Evolutionary conservation across 225 moss, liverwort and hornwort species (phyloP).

Genomic region (Bryoerythrophyllum caledonicum): DNA sequence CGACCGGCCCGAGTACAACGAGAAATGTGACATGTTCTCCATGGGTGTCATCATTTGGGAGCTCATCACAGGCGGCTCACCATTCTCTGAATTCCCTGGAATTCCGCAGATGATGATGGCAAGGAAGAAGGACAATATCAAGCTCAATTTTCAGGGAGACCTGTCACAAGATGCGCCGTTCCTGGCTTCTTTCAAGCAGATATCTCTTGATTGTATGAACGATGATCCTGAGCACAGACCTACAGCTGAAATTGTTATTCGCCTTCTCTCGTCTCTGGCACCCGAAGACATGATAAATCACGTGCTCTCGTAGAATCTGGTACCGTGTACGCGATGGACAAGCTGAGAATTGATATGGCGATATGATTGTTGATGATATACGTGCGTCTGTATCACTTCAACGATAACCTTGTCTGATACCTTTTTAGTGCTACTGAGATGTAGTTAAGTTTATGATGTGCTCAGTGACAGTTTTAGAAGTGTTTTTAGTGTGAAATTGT

Average conservation of each 20-base stretch:
- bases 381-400: too few species aligned
- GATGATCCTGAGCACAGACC: slow-evolving; percentile 17
- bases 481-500: too few species aligned
- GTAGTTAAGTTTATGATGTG: too few species aligned
- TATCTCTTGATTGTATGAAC: slow-evolving; percentile 19
- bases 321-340: too few species aligned
- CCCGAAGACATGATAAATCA: slow-evolving; percentile 2
- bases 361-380: too few species aligned
- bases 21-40: slow-evolving; percentile 28
- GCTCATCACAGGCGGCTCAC: slow-evolving; percentile 14
- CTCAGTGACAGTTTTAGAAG: too few species aligned
- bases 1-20: slow-evolving; percentile 2
- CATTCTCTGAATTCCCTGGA: slow-evolving; percentile 9
- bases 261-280: background rate
- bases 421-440: too few species aligned
- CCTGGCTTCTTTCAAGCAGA: background rate
- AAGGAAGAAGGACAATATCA: background rate
- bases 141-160: background rate
- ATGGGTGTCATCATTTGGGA: slow-evolving; percentile 31
- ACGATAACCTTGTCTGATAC: too few species aligned
- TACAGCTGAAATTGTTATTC: slow-evolving; percentile 3
- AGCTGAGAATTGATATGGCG: too few species aligned
- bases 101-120: background rate
- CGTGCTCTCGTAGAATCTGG: too few species aligned
- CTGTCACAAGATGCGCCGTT: background rate